Conservation (phyloP, 208 protist genomes). For the Acanthamoeba divionensis region DNA sequence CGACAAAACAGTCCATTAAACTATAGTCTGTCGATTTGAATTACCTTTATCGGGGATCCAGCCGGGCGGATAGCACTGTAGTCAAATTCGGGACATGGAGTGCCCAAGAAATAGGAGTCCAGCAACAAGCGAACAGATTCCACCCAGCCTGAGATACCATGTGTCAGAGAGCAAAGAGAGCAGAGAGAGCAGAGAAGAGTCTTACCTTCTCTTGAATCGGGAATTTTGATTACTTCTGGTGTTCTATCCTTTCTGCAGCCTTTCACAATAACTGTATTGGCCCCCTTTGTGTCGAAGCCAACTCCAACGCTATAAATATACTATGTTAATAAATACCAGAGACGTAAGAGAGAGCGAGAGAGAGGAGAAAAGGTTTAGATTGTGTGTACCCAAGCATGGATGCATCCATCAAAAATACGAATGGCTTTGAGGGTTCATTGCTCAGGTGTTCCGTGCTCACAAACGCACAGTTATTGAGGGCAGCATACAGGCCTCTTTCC, state of each 20-base stretch:
- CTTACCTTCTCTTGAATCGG: constrained; percentile 72
- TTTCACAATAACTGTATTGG: constrained; percentile 47
- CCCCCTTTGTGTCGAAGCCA: constrained; percentile 83
- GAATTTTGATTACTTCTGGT: constrained; percentile 41
- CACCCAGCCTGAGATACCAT: constrained; percentile 73
- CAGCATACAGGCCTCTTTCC: constrained; percentile 76
- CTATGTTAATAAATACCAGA: background rate
- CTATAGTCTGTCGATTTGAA: background rate
- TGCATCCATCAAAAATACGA: constrained; percentile 84
- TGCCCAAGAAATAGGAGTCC: constrained; percentile 75
- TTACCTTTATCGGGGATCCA: constrained; percentile 73
- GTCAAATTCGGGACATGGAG: constrained; percentile 72
- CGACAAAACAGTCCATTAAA: background rate
- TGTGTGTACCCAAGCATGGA: constrained; percentile 77
- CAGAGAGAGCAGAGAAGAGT: background rate
- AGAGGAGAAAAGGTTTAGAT: background rate
- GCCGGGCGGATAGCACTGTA: constrained; percentile 73
- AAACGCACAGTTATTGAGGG: constrained; percentile 85
- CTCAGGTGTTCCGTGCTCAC: constrained; percentile 64
- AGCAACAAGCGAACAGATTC: constrained; percentile 73
- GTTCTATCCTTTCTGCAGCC: background rate
- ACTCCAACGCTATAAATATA: constrained; percentile 73
- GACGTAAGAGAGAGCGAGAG: no score
- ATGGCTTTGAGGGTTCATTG: constrained; percentile 69
- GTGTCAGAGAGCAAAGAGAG: background rate